Evolutionary conservation across 208 protist species (phyloP), one percentile per base, ranked within the genome.

Genomic region (Trypanosoma conorhini): DNA sequence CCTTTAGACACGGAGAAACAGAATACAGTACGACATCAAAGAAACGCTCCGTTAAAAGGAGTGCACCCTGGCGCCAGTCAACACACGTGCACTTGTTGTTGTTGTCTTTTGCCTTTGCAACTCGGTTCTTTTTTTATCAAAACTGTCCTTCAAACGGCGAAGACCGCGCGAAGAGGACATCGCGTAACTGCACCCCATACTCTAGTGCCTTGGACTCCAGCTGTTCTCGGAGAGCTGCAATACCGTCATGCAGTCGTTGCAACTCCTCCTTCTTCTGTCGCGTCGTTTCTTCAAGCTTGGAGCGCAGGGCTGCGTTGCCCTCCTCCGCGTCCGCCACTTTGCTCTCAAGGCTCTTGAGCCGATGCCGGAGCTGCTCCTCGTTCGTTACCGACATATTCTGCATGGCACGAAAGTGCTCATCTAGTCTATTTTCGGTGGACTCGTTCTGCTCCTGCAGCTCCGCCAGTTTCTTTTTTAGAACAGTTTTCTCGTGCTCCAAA

Each of bases 171-270:
- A 86, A 76, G 1, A 96, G 66, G 0, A 86, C 77, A 31, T 97
- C 88, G 56, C 95, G 96, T 35, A 98, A 83, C 82, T 93, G 88
- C 42, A 96, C 70, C 46, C 91, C 94, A 67, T 96, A 98, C 42
- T 85, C 74, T 0, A 97, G 68, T 3, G 93, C 94, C 85, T 95
- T 97, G 28, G 91, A 67, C 31, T 98, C 88, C 70, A 98, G 91
- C 28, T 96, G 69, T 40, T 81, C 67, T 70, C 89, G 83, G 58
- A 93, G 79, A 52, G 88, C 81, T 26, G 77, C 78, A 24, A 97
- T 93, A 54, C 96, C 83, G 31, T 85, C 79, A n/a, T 94, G 84
- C 79, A 95, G 97, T 52, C 89, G 67, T 44, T 70, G 75, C 57
- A 96, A 68, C 58, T 97, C 86, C 48, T 84, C 77, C 40, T 85